Evolutionary conservation across 202 grass and related monocot genomes (phyloP), one percentile per base, ranked within the genome.

Genomic region (Digitaria exilis): DNA sequence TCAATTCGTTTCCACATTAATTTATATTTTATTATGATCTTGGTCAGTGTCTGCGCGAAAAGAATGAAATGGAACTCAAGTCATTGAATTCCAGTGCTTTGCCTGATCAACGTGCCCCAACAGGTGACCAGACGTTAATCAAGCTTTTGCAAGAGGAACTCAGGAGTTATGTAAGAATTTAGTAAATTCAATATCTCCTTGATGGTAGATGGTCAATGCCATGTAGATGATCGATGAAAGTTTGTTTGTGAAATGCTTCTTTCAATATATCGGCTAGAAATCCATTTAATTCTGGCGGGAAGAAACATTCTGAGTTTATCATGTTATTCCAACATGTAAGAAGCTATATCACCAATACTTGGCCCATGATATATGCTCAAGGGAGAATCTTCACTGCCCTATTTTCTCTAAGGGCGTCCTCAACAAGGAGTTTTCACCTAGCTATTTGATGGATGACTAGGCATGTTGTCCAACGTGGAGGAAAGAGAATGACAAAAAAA

Each of bases 141-240:
- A 90, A 84, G 71, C 85, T 96, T 84, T 83, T 98, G 65, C 91
- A 85, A 84, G 91, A 98, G 79, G 83, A 98, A 80, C 79, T 98
- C 41, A 85, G 46, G 4, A 87, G 92, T 80, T 89, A 88, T 89
- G 93, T 98, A 85, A 94, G 91, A 32, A 67, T 79, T 86, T 86
- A 64, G 29, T 42, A 55, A 70, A 65, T 6, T 71, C 46, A 30
- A 73, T 76, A 22, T 75, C 35, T 54, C 18, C 63, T 31, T 69
- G 45, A 65, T 83, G 48, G 45, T 48, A 29, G 57, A 28, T 85
- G 17, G 73, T 89, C 56, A 31, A 37, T 83, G 48, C 51, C 54
- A 66, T 72, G 45, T 48, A 29, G 57, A 28, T 85, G 17, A 73
- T 89, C 64, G 42, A 46, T 57, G 46, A 11, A 56, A 52, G 18